Evolutionary conservation across 1,139 yeast genomes (phyloP).

Genomic region (Scheffersomyces insectosa): DNA sequence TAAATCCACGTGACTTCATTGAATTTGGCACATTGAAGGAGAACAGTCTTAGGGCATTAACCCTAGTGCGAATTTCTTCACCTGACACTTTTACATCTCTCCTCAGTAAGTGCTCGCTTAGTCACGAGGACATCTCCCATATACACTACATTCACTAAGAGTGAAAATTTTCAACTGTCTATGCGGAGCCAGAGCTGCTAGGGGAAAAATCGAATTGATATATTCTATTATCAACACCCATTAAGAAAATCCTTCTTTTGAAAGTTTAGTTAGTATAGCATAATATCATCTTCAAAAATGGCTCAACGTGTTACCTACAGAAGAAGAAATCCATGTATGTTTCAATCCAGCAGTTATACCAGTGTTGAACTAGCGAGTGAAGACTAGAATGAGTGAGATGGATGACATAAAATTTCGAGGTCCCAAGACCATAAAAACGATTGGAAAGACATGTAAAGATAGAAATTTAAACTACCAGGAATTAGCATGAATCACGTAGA

Average conservation of each 20-base stretch:
- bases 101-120: neutral
- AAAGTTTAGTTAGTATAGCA: constrained; percentile 13
- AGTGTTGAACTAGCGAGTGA: neutral
- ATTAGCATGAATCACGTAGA: no score
- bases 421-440: no score
- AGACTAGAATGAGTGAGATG: no score
- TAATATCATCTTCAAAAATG: constrained; percentile 29
- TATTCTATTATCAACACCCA: constrained; percentile 5
- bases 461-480: no score
- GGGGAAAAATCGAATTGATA: neutral
- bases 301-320: constrained; percentile 57
- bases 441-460: no score
- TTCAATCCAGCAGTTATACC: constrained; percentile 4
- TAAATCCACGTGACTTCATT: neutral
- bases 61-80: constrained; percentile 6
- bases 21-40: no score
- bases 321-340: constrained; percentile 55
- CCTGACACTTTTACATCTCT: neutral
- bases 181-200: neutral
- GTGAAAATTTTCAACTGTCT: constrained; percentile 1
- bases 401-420: no score
- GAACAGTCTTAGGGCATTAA: constrained; percentile 9
- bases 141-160: neutral
- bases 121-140: no score
- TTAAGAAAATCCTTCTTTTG: constrained; percentile 10